Evolutionary conservation across 2,329 filamentous ascomycete species (phyloP).

Genomic region (Xylariales sp.): DNA sequence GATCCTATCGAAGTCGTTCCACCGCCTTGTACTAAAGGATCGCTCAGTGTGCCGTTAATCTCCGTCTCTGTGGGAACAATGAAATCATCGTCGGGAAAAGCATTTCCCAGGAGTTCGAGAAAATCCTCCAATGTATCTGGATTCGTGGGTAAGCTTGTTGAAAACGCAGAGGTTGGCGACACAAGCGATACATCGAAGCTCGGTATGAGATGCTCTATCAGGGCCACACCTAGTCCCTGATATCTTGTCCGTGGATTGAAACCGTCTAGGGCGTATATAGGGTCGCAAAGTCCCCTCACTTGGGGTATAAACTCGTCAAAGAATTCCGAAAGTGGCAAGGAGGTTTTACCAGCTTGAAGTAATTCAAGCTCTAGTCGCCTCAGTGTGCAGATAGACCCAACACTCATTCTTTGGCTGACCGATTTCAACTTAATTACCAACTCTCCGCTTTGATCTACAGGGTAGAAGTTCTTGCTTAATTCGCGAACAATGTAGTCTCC

Average conservation of each 20-base stretch:
- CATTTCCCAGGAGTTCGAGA: slow-evolving; percentile 14
- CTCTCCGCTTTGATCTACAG: slow-evolving; percentile 15
- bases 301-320: slow-evolving; percentile 37
- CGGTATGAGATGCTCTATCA: slow-evolving; percentile 36
- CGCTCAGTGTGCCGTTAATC: no score
- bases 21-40: no score
- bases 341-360: slow-evolving; percentile 46
- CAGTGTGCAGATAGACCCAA: slow-evolving; percentile 33
- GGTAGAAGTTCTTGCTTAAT: slow-evolving; percentile 28
- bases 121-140: slow-evolving; percentile 16
- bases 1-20: no score
- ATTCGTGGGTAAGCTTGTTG: background rate
- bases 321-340: slow-evolving; percentile 29
- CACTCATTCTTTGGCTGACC: slow-evolving; percentile 29
- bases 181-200: slow-evolving; percentile 11
- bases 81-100: slow-evolving; percentile 11
- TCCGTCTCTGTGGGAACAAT: slow-evolving; percentile 5
- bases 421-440: slow-evolving; percentile 28
- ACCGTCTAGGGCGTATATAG: slow-evolving; percentile 33
- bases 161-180: background rate
- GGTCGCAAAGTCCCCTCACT: slow-evolving; percentile 37
- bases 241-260: slow-evolving; percentile 33
- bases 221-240: slow-evolving; percentile 32
- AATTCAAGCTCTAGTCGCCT: slow-evolving; percentile 48
- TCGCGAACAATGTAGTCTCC: slow-evolving; percentile 30